A percentile compares a stretch with the other conserved stretches of the same genome.
Evolutionary conservation across 2,329 filamentous ascomycete species (phyloP).

Genomic region (Fusarium multiceps): DNA sequence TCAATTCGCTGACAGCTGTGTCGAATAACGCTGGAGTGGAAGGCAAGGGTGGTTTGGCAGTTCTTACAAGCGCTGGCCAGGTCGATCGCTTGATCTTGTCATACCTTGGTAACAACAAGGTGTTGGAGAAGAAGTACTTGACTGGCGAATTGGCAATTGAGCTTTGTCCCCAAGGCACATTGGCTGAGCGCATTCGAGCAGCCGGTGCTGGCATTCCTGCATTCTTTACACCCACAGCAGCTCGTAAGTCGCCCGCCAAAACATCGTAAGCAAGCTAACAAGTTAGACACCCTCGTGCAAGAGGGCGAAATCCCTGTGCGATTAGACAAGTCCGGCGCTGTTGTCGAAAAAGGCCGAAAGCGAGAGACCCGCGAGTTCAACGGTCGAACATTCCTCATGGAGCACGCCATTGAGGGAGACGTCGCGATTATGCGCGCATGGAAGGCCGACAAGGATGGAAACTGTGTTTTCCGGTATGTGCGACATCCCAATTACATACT

Average conservation of each 20-base stretch:
- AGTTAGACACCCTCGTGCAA: conserved; percentile 70
- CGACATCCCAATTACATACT: neutral
- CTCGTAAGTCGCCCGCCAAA: conserved; percentile 57
- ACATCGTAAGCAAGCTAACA: conserved; percentile 22
- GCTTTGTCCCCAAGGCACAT: conserved; percentile 79
- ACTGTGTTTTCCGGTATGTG: conserved; percentile 77
- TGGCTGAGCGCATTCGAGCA: conserved; percentile 77
- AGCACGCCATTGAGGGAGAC: conserved; percentile 79
- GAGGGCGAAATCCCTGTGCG: conserved; percentile 74
- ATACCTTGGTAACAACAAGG: conserved; percentile 82
- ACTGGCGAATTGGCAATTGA: conserved; percentile 80
- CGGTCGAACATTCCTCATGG: conserved; percentile 79
- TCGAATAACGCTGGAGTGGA: conserved; percentile 84
- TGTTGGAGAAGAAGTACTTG: conserved; percentile 78
- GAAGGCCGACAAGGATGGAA: conserved; percentile 81
- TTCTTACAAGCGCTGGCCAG: conserved; percentile 75
- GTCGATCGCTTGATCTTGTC: conserved; percentile 78
- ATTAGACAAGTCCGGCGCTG: conserved; percentile 67
- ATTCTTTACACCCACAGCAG: conserved; percentile 82
- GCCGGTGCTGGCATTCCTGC: conserved; percentile 82
- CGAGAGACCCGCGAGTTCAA: conserved; percentile 79
- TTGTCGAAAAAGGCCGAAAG: conserved; percentile 71
- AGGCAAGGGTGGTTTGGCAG: conserved; percentile 74
- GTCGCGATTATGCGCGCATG: conserved; percentile 81
- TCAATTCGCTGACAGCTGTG: conserved; percentile 78